Conservation (phyloP, 129 eudicot genomes). For the Lonicera japonica region DNA sequence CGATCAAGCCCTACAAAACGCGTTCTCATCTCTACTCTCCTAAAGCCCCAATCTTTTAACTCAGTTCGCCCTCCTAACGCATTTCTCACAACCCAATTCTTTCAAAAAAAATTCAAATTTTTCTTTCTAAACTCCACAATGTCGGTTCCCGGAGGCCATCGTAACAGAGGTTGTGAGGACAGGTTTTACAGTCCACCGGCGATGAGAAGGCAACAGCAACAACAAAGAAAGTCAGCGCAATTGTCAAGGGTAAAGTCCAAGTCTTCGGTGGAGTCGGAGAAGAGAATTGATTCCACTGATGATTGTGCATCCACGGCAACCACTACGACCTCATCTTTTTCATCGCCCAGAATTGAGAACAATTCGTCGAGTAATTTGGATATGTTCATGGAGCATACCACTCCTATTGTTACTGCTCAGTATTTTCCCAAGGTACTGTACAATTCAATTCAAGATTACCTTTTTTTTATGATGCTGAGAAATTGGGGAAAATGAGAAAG, state of each 20-base stretch:
- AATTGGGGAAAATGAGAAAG: not conserved
- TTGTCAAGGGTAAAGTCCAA: conserved; percentile 9
- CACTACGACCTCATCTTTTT: conserved; percentile 13
- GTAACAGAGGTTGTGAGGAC: conserved; percentile 58
- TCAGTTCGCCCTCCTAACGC: too few species aligned
- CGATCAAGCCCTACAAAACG: not conserved
- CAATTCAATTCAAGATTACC: not conserved
- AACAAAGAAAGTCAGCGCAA: conserved; percentile 12
- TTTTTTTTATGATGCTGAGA: conserved; percentile 1
- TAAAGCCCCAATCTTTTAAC: too few species aligned
- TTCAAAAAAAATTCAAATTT: too few species aligned
- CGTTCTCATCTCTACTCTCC: too few species aligned
- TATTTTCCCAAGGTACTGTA: conserved; percentile 58
- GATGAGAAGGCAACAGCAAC: conserved; percentile 45
- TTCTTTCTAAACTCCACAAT: conserved; percentile 4
- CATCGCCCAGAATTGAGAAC: not conserved
- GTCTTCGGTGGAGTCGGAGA: conserved; percentile 13
- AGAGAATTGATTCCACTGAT: conserved; percentile 15
- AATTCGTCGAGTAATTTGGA: conserved; percentile 57
- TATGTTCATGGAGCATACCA: conserved; percentile 82
- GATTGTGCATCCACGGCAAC: conserved; percentile 19
- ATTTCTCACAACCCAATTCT: too few species aligned
- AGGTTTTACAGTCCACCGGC: conserved; percentile 89
- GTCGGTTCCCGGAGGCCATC: conserved; percentile 40
- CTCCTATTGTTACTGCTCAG: conserved; percentile 74